Percentiles rank a stretch among this genome's conserved stretches.
phyloP scores from a whole-genome alignment of 1,284 basidiomycete genomes.

The Apiotrichum gamsii region DNA sequence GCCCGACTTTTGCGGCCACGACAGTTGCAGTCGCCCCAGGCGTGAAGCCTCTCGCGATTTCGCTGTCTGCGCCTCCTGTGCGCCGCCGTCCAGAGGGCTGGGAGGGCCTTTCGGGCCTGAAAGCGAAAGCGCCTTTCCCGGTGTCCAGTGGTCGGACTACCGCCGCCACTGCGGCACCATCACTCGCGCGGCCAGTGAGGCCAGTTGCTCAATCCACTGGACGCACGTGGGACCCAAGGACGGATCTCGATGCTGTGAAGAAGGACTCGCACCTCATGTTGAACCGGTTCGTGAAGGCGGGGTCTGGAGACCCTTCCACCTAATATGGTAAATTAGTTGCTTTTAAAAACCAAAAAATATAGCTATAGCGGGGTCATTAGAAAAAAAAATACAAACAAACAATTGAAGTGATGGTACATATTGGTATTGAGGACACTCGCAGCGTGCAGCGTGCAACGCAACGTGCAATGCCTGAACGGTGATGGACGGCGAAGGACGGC shows the following conservation, averaged over 20 bases:
- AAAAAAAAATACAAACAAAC: background rate
- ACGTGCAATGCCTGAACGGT: background rate
- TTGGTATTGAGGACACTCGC: background rate
- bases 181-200: too few species aligned
- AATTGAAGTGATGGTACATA: background rate
- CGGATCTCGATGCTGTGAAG: slow-evolving; percentile 49
- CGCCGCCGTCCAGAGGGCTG: background rate
- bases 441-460: background rate
- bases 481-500: too few species aligned
- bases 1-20: background rate
- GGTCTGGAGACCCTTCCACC: too few species aligned
- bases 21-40: too few species aligned
- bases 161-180: background rate
- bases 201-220: too few species aligned
- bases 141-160: too few species aligned
- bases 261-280: slow-evolving; percentile 74
- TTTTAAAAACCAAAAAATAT: too few species aligned
- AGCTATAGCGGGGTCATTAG: too few species aligned
- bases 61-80: background rate
- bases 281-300: slow-evolving; percentile 53
- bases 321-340: too few species aligned
- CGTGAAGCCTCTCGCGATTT: too few species aligned
- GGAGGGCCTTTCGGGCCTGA: background rate
- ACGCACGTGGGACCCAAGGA: slow-evolving; percentile 33
- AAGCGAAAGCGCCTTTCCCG: background rate